Evolutionary conservation across 768 basidiomycete genomes (phyloP).

Genomic region (Stropharia rugosoannulata): DNA sequence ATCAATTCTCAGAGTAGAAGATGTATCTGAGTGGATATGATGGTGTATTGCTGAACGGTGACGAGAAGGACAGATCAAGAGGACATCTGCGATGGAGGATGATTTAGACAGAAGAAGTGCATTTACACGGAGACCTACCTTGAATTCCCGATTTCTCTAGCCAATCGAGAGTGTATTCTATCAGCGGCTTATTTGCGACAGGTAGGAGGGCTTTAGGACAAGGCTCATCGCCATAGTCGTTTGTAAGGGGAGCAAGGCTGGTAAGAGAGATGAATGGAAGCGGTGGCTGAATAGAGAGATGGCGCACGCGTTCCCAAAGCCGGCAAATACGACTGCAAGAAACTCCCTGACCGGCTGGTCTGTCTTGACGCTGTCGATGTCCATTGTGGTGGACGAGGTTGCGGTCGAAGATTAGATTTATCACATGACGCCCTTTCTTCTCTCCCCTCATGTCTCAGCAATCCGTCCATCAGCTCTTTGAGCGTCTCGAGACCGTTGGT

Average conservation of each 20-base stretch:
- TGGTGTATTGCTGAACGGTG: slow-evolving; percentile 79
- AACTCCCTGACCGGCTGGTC: slow-evolving; percentile 72
- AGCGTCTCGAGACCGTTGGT: slow-evolving; percentile 88
- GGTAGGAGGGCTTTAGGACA: slow-evolving; percentile 88
- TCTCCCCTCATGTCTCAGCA: slow-evolving; percentile 39
- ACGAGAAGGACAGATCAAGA: slow-evolving; percentile 79
- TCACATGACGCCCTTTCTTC: slow-evolving; percentile 13
- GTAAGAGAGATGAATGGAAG: slow-evolving; percentile 16
- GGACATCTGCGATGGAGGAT: slow-evolving; percentile 57
- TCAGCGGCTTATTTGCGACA: slow-evolving; percentile 83
- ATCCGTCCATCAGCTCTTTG: slow-evolving; percentile 77
- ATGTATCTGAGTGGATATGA: slow-evolving; percentile 78
- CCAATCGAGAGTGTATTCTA: slow-evolving; percentile 85
- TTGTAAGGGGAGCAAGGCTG: slow-evolving; percentile 75
- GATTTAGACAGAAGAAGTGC: neutral
- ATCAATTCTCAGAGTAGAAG: slow-evolving; percentile 70
- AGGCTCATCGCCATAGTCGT: slow-evolving; percentile 76
- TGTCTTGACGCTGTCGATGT: slow-evolving; percentile 56
- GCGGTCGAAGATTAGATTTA: slow-evolving; percentile 11
- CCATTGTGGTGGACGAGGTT: slow-evolving; percentile 40
- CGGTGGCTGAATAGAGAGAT: slow-evolving; percentile 1
- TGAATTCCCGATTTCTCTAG: slow-evolving; percentile 83
- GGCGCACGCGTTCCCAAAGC: slow-evolving; percentile 88
- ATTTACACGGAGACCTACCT: slow-evolving; percentile 41
- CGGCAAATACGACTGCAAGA: slow-evolving; percentile 83